Evolutionary conservation across 2,329 filamentous ascomycete genomes (phyloP).

Genomic region (Colletotrichum gigasporum): DNA sequence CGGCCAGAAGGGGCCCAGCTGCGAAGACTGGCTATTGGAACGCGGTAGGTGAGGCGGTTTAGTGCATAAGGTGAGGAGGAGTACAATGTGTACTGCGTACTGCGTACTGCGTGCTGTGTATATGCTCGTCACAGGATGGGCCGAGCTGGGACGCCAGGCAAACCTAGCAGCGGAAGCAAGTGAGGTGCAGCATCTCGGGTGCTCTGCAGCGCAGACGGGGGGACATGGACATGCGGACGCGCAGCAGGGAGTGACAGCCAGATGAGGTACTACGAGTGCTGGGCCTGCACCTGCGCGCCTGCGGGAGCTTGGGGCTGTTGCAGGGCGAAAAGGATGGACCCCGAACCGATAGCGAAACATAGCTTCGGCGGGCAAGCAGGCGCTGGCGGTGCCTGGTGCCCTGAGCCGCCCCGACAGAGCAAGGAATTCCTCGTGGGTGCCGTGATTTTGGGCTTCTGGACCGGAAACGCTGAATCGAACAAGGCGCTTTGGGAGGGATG

Average conservation of each 20-base stretch:
- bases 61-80: conserved; percentile 4
- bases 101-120: no score
- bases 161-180: no score
- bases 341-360: not conserved
- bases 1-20: not conserved
- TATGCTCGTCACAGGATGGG: not conserved
- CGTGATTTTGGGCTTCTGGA: not conserved
- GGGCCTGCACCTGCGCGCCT: not conserved
- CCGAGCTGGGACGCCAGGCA: not conserved
- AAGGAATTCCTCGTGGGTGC: not conserved
- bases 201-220: not conserved
- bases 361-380: not conserved
- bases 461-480: not conserved
- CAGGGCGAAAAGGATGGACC: conserved; percentile 4
- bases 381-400: conserved; percentile 1
- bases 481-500: no score
- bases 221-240: not conserved
- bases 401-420: not conserved
- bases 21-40: not conserved
- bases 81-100: not conserved
- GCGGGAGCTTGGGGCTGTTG: conserved; percentile 4
- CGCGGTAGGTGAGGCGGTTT: conserved; percentile 6
- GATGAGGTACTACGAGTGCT: not conserved
- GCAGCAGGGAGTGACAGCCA: not conserved
- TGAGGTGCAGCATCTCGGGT: conserved; percentile 5